Conservation (phyloP, 2,329 filamentous ascomycete genomes). For the Penicillium crustosum region DNA sequence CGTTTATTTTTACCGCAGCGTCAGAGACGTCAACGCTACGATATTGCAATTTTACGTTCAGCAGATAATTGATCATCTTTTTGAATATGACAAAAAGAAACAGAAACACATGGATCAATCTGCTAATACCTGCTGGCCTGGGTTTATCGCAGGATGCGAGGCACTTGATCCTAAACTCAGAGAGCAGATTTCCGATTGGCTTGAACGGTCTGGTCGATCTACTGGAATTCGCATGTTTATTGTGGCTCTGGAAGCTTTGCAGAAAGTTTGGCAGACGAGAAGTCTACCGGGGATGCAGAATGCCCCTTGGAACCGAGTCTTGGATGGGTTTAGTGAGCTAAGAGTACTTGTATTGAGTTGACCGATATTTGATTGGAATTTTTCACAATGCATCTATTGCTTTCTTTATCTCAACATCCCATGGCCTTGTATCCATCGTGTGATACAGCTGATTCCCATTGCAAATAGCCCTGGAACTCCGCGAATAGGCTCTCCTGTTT, state of each 20-base stretch:
- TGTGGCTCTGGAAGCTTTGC: not conserved
- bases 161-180: not conserved
- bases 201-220: not conserved
- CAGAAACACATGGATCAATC: not conserved
- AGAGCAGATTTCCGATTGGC: not conserved
- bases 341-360: not conserved
- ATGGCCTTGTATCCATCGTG: not conserved
- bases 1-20: not conserved
- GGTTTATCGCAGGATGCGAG: not conserved
- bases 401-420: not conserved
- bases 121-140: not conserved
- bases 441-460: not conserved
- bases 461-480: not conserved
- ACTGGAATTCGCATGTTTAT: not conserved
- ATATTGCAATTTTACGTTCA: not conserved
- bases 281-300: slow-evolving; percentile 35
- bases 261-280: not conserved
- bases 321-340: not conserved
- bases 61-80: not conserved
- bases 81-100: not conserved
- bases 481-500: not conserved
- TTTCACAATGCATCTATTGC: no score
- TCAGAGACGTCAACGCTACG: not conserved
- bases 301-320: not conserved
- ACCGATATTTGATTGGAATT: no score